Evolutionary conservation across 352 stramenopile species (phyloP), one percentile per base, ranked within the genome.

Genomic region (Hyaloperonospora brassicae): DNA sequence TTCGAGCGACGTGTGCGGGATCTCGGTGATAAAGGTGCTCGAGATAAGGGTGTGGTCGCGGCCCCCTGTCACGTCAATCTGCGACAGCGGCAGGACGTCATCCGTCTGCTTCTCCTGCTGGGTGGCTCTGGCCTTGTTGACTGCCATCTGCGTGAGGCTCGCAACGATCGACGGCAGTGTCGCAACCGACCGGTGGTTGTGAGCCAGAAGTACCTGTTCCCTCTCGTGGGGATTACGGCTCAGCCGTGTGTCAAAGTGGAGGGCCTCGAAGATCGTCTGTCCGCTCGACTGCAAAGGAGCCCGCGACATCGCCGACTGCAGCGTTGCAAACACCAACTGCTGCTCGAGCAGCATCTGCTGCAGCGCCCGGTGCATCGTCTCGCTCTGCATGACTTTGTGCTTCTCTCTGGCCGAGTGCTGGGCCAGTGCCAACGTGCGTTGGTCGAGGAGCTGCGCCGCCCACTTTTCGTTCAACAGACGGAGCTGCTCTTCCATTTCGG

Each of bases 21-120:
- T 72, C 45, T 76, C 64, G 0, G 64, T 64, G 6, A 76, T 41
- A 46, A 72, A 76, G 1, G 68, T 52, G 23, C 64, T 71, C 11
- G 67, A 70, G 13, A 76, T 63, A 5, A 73, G 40, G 42, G 67
- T 73, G 50, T 51, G 46, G 31, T 72, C 57, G 40, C 48, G 52
- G 38, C 57, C 65, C 1, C 64, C 67, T 11, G 61, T 70, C 23
- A 76, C 59, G n/a, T 70, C 57, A 17, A 70, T 70, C 14, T 74
- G 60, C 13, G 58, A 64, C 23, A 71, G 52, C 45, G 66, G 66
- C 53, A 66, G n/a, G 9, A 62, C 64, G 0, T 46, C 52, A 34
- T 61, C 62, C 31, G 31, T 30, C 8, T n/a, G 36, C 27, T 51
- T 23, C 34, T 43, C 52, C 14, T 54, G 45, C 25, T 56, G 49